Evolutionary conservation across 2,329 filamentous ascomycete species (phyloP).

Genomic region (Colletotrichum australisinense): DNA sequence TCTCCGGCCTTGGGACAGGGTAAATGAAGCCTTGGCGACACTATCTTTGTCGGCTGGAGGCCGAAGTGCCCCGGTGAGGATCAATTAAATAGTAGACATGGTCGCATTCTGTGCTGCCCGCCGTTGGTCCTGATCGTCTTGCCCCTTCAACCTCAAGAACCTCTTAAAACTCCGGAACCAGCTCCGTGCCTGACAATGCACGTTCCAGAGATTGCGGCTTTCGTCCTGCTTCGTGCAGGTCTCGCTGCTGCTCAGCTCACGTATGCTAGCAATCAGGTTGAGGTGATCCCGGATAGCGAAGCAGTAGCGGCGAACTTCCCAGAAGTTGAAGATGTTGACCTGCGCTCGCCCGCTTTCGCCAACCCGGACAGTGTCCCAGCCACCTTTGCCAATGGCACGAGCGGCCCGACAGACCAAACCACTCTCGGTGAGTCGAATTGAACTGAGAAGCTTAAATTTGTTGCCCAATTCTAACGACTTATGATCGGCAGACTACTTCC

Average conservation of each 20-base stretch:
- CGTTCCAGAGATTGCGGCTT: neutral
- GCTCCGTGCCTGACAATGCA: conserved; percentile 13
- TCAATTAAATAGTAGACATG: neutral
- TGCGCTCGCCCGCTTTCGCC: conserved; percentile 42
- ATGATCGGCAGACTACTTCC: conserved; percentile 36
- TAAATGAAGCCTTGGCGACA: conserved; percentile 19
- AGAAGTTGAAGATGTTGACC: conserved; percentile 32
- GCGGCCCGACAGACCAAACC: conserved; percentile 41
- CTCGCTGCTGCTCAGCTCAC: conserved; percentile 36
- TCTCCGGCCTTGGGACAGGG: neutral
- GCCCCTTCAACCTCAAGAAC: neutral
- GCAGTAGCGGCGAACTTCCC: conserved; percentile 37
- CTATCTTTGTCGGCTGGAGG: neutral
- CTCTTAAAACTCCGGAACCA: neutral
- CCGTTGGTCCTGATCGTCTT: neutral
- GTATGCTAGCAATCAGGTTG: conserved; percentile 43
- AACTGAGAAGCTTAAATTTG: no score
- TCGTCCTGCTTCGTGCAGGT: conserved; percentile 37
- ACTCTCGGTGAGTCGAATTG: conserved; percentile 13
- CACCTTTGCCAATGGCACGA: conserved; percentile 42
- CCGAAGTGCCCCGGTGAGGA: neutral
- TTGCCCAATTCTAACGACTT: neutral
- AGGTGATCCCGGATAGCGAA: conserved; percentile 38
- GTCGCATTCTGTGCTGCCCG: neutral
- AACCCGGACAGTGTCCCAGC: conserved; percentile 38